These are phyloP conservation scores for Jatropha multifida DNA, from an alignment of 441 rosid species.

Conservation along the genomic window DNA sequence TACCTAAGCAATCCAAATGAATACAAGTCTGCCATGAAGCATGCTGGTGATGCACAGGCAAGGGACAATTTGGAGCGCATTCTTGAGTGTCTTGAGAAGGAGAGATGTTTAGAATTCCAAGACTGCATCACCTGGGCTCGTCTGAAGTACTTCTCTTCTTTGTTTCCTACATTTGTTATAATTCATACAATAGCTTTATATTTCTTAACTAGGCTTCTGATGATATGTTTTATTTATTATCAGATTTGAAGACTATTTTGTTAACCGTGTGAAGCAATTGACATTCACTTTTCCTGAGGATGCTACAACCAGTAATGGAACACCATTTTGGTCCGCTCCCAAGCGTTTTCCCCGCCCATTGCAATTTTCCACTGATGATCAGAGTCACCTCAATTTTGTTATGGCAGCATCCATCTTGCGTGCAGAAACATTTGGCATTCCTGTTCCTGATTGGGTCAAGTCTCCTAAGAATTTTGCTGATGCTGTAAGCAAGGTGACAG, in stretches of 20 bases:
- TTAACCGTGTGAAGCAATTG: slow-evolving; percentile 84
- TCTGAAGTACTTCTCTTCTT: slow-evolving; percentile 44
- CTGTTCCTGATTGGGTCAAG: slow-evolving; percentile 73
- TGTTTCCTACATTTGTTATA: not conserved
- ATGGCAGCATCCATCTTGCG: slow-evolving; percentile 73
- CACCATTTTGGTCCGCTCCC: slow-evolving; percentile 98
- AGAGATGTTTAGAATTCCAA: slow-evolving; percentile 67
- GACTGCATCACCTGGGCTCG: slow-evolving; percentile 93
- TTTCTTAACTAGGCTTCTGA: slow-evolving; percentile 7
- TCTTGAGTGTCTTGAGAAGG: slow-evolving; percentile 85
- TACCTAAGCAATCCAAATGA: slow-evolving; percentile 68
- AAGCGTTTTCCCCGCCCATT: slow-evolving; percentile 85
- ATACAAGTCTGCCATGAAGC: slow-evolving; percentile 64
- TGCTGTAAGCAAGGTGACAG: slow-evolving; percentile 68
- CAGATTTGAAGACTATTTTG: slow-evolving; percentile 92
- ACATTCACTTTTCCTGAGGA: slow-evolving; percentile 90
- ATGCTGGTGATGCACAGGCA: slow-evolving; percentile 94
- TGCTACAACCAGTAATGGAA: slow-evolving; percentile 79
- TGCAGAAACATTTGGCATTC: slow-evolving; percentile 83
- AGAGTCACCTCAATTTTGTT: slow-evolving; percentile 64
- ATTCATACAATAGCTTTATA: not conserved
- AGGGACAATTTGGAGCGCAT: slow-evolving; percentile 78
- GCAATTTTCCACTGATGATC: slow-evolving; percentile 64
- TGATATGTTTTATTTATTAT: slow-evolving; percentile 11
- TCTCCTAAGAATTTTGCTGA: slow-evolving; percentile 52